Conservation (phyloP, 1,284 basidiomycete genomes). For the Pseudomicrostroma phylloplanum region DNA sequence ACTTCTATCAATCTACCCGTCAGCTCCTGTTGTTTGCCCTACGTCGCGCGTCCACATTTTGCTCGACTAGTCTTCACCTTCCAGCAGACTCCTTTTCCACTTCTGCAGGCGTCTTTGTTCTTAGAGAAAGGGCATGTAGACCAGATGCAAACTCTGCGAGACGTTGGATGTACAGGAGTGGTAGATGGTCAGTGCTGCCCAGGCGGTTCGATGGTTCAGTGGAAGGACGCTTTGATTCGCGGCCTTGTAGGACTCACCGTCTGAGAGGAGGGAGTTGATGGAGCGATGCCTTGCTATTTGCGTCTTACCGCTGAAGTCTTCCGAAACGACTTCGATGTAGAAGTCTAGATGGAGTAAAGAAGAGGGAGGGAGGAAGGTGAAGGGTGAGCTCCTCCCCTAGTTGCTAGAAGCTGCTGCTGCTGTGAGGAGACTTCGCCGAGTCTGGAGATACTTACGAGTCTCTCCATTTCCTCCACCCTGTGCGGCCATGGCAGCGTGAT, state of each 20-base stretch:
- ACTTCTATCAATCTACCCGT: no score
- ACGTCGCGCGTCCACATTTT: no score
- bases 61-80: neutral
- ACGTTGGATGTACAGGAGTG: neutral
- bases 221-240: neutral
- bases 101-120: conserved; percentile 44
- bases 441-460: conserved; percentile 29
- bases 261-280: conserved; percentile 34
- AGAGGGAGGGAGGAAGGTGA: neutral
- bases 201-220: neutral
- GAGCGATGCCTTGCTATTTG: conserved; percentile 45
- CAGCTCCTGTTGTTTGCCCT: no score
- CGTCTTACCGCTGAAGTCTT: conserved; percentile 39
- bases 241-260: neutral
- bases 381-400: no score
- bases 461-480: conserved; percentile 47
- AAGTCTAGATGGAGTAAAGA: conserved; percentile 23
- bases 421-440: neutral
- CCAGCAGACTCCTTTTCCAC: conserved; percentile 16
- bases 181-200: neutral
- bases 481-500: conserved; percentile 50
- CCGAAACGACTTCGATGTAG: conserved; percentile 44
- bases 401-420: neutral
- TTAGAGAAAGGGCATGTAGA: conserved; percentile 42
- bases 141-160: conserved; percentile 37